A percentile compares a stretch with the other conserved stretches of the same genome.
Conservation (phyloP, 768 basidiomycete genomes). For the Xerocomus spinulosus region DNA sequence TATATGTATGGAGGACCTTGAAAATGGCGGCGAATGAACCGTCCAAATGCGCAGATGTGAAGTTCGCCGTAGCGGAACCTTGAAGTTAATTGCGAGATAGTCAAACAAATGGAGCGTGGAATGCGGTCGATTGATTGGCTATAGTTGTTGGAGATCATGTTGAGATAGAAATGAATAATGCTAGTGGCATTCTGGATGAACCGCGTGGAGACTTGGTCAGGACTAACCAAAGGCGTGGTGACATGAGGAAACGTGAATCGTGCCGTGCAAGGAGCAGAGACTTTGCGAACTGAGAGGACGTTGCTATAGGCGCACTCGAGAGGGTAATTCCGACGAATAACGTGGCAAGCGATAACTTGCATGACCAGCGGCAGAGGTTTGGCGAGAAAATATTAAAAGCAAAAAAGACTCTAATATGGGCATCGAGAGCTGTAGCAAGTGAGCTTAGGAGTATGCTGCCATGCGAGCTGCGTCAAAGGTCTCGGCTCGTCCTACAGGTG, state of each 20-base stretch:
- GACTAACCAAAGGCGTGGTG: constrained; percentile 11
- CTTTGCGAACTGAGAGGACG: constrained; percentile 11
- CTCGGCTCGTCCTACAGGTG: constrained; percentile 57
- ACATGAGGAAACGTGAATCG: constrained; percentile 15
- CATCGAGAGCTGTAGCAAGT: background rate
- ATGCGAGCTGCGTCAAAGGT: constrained; percentile 64
- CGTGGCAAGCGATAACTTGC: constrained; percentile 4
- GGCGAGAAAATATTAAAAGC: constrained; percentile 6
- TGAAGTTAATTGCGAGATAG: constrained; percentile 16
- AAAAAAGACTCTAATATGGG: constrained; percentile 1
- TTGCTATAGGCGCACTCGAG: constrained; percentile 10
- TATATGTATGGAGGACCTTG: constrained; percentile 15
- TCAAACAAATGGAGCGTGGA: constrained; percentile 31
- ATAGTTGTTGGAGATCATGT: constrained; percentile 16
- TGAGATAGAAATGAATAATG: constrained; percentile 19
- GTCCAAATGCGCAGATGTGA: constrained; percentile 26
- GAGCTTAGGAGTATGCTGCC: constrained; percentile 34
- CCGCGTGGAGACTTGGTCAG: constrained; percentile 5
- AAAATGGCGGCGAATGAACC: constrained; percentile 23
- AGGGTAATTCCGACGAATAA: constrained; percentile 3
- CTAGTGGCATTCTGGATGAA: constrained; percentile 12
- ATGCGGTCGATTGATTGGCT: constrained; percentile 23
- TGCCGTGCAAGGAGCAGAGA: constrained; percentile 12
- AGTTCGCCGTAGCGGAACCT: constrained; percentile 8
- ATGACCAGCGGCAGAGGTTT: constrained; percentile 6